Conservation (phyloP, 345 rosid genomes). For the Passiflora organensis region DNA sequence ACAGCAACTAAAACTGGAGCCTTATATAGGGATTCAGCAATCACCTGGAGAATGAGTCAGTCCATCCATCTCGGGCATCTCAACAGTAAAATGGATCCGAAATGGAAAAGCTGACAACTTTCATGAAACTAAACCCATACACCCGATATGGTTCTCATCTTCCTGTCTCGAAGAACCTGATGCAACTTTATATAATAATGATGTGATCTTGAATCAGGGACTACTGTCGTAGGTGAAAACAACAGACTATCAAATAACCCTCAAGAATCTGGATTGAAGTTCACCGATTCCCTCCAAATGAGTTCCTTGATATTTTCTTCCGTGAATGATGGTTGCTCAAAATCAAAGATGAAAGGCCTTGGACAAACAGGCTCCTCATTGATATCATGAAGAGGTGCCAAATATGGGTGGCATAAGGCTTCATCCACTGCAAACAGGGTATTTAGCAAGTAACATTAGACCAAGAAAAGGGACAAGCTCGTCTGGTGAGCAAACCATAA, state of each 20-base stretch:
- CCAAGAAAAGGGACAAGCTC: conserved; percentile 1
- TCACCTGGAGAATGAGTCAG: too few species aligned
- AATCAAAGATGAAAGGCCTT: conserved; percentile 77
- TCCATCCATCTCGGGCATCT: background rate
- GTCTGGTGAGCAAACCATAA: too few species aligned
- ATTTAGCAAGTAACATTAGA: background rate
- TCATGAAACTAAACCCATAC: conserved; percentile 3
- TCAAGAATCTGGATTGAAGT: conserved; percentile 78
- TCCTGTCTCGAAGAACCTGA: conserved; percentile 10
- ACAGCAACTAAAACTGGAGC: too few species aligned
- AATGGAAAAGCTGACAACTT: conserved; percentile 3
- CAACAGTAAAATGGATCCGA: conserved; percentile 5
- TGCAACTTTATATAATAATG: conserved; percentile 12
- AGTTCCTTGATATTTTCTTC: conserved; percentile 97
- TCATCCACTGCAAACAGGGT: conserved; percentile 60
- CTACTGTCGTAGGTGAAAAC: conserved; percentile 6
- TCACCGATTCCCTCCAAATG: conserved; percentile 84
- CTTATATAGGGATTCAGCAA: too few species aligned
- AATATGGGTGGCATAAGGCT: conserved; percentile 79
- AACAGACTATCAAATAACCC: conserved; percentile 15
- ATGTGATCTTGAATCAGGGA: conserved; percentile 13
- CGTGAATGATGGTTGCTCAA: conserved; percentile 87
- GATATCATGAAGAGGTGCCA: conserved; percentile 81
- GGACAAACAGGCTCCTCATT: conserved; percentile 83
- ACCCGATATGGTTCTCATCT: background rate